These are phyloP conservation scores for Chrysopogon serrulatus DNA, from an alignment of 176 grass and related monocot genomes.

Conservation along the genomic window DNA sequence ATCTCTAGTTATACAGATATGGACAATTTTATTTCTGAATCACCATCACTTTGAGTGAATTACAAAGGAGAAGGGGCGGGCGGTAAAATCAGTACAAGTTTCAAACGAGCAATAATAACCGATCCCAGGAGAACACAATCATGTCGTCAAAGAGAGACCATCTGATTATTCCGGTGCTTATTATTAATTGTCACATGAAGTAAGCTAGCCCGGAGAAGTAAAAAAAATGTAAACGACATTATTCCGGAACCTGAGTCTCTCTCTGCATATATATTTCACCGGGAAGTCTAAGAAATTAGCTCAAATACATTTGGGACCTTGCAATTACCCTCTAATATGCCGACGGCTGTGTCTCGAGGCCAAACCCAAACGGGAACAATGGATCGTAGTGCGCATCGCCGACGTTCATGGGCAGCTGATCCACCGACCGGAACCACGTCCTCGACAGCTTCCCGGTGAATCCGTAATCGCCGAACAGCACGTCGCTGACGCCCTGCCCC, in stretches of 20 bases:
- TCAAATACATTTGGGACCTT: neutral
- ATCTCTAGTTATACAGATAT: too few relatives aligned
- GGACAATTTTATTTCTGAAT: too few relatives aligned
- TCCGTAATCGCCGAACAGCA: slow-evolving; percentile 67
- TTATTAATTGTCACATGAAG: neutral
- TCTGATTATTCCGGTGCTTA: neutral
- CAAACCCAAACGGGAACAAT: slow-evolving; percentile 60
- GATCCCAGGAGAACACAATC: neutral
- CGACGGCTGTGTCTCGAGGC: slow-evolving; percentile 32
- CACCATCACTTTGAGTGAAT: too few relatives aligned
- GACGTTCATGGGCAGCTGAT: slow-evolving; percentile 76
- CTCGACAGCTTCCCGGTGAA: slow-evolving; percentile 62
- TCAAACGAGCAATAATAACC: neutral
- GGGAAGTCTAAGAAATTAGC: neutral
- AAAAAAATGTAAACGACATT: neutral
- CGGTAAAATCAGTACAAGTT: too few relatives aligned
- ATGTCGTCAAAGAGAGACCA: neutral
- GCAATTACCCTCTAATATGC: neutral
- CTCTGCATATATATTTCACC: neutral
- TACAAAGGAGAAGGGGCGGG: too few relatives aligned
- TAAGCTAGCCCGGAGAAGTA: neutral
- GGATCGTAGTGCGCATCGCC: slow-evolving; percentile 59
- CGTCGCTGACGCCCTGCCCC: slow-evolving; percentile 60
- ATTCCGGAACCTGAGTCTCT: neutral
- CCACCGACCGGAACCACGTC: slow-evolving; percentile 65